phyloP scores from a whole-genome alignment of 345 rosid species.

The Eucalyptus sideroxylon region DNA sequence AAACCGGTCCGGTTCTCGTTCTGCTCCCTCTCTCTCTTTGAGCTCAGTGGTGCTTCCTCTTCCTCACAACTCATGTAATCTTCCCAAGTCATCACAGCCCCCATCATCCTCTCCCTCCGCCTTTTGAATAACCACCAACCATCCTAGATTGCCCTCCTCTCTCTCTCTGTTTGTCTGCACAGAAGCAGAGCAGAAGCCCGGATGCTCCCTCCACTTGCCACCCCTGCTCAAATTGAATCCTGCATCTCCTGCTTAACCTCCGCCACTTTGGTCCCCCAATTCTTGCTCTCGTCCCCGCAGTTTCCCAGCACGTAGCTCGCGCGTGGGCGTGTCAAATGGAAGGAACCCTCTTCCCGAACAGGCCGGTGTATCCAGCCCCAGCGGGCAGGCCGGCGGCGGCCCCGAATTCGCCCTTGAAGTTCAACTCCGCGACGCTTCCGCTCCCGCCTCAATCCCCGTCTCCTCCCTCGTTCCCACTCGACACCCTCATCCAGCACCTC shows the following conservation, averaged over 20 bases:
- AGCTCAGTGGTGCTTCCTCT: background rate
- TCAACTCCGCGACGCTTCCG: conserved; percentile 54
- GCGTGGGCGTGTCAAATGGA: conserved; percentile 32
- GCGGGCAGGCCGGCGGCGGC: background rate
- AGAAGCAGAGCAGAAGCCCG: background rate
- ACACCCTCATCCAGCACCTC: conserved; percentile 72
- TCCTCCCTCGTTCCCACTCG: conserved; percentile 43
- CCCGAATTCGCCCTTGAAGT: conserved; percentile 27
- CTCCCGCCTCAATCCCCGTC: conserved; percentile 42
- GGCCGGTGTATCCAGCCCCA: conserved; percentile 44
- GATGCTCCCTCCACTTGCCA: background rate
- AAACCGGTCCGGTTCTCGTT: background rate
- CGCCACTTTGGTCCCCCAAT: background rate
- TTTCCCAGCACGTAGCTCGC: background rate
- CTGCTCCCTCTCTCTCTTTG: background rate
- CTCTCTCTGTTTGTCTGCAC: background rate
- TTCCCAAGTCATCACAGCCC: background rate
- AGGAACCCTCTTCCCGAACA: conserved; percentile 46
- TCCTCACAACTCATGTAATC: background rate
- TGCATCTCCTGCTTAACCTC: background rate
- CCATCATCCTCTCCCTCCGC: background rate
- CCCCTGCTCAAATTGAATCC: background rate
- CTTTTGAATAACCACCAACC: background rate
- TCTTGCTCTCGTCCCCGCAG: background rate
- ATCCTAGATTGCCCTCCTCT: background rate